Evolutionary conservation across 352 stramenopile genomes (phyloP), one percentile per base, ranked within the genome.

Genomic region (Blastocystis sp.): DNA sequence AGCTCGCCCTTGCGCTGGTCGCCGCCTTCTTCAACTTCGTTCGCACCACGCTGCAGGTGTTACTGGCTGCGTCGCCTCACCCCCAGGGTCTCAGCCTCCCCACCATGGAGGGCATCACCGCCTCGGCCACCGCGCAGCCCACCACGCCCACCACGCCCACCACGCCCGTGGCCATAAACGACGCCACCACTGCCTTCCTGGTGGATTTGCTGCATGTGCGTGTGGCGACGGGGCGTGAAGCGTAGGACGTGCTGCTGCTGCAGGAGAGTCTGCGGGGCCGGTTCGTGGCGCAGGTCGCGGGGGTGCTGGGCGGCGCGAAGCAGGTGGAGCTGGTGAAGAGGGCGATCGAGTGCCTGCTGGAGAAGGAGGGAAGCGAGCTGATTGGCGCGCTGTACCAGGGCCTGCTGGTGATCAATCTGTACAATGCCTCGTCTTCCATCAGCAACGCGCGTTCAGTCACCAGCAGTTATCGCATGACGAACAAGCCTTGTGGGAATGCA

Each of bases 401-500:
- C 17, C 10, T 84, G 19, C 74, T 66, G 2, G 4, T 48, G 4
- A 48, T 70, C 11, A 62, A 68, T 19, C 57, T 84, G 3, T 24
- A 42, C n/a, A 68, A 45, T 43, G 48, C 74, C 34, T 69, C 57
- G 42, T 38, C 52, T 0, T 57, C 57, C 2, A 57, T 84, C 21
- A 45, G 52, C 11, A 84, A 68, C 45, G 74, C 60, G 28, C 74
- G 74, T 9, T 84, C 74, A 38, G 74, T 84, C 14, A 84, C 74
- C 6, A 84, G 74, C 61, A 84, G 74, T 63, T 84, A 84, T 68
- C 48, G 74, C n/a, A 84, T 84, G 74, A 84, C 74, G 24, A 84
- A 84, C 61, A 84, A 84, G 61, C 45, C 74, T 2, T 14, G 74
- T 84, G 48, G 0, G 71, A 17, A 6, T 57, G 42, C 21, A 17